A percentile compares a stretch with the other conserved stretches of the same genome.
phyloP scores from a whole-genome alignment of 2,329 filamentous ascomycete species.

The Aspergillus awamori region DNA sequence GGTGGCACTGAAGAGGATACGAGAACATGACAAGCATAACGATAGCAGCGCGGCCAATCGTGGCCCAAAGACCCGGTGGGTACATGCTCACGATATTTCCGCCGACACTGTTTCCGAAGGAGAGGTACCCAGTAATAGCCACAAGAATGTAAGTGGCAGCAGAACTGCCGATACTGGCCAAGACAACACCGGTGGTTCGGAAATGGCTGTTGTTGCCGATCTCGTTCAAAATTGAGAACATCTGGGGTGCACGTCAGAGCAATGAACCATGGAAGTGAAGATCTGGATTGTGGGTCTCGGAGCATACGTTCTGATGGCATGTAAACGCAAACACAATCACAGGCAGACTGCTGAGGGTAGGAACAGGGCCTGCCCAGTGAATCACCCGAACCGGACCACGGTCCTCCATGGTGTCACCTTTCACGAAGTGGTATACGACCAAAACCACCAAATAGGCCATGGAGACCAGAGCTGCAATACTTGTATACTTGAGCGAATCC shows the following conservation, averaged over 20 bases:
- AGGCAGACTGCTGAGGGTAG: conserved; percentile 81
- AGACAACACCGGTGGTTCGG: conserved; percentile 77
- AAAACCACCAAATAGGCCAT: conserved; percentile 93
- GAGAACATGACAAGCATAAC: conserved; percentile 96
- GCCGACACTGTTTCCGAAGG: conserved; percentile 84
- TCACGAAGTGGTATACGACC: conserved; percentile 87
- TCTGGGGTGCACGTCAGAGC: conserved; percentile 55
- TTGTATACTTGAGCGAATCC: conserved; percentile 97
- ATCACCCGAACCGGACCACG: conserved; percentile 76
- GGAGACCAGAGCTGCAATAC: conserved; percentile 83
- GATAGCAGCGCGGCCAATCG: conserved; percentile 91
- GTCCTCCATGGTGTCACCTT: conserved; percentile 72
- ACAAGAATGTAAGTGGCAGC: conserved; percentile 85
- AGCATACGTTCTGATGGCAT: conserved; percentile 88
- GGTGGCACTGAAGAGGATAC: conserved; percentile 92
- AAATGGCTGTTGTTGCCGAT: conserved; percentile 80
- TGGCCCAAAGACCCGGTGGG: conserved; percentile 75
- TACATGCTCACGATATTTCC: conserved; percentile 97
- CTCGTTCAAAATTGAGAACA: conserved; percentile 98
- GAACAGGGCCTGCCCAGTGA: conserved; percentile 75
- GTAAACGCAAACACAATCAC: conserved; percentile 99
- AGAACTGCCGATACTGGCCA: conserved; percentile 84
- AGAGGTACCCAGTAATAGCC: conserved; percentile 92
- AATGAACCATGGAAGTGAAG: neutral
- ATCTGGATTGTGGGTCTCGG: neutral